phyloP scores from a whole-genome alignment of 1,284 basidiomycete genomes.

The Ceratobasidium sp. region DNA sequence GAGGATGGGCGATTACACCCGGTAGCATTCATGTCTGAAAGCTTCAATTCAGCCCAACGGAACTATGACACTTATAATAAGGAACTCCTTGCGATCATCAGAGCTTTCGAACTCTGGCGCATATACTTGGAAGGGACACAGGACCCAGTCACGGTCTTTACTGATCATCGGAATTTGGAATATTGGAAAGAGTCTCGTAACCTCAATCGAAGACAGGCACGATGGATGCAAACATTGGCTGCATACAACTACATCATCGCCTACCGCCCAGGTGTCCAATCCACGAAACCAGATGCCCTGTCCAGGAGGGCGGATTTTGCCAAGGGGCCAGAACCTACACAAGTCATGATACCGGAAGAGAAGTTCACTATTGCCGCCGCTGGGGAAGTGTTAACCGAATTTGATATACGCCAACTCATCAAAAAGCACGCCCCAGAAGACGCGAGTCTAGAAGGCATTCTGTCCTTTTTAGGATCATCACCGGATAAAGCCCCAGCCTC shows the following conservation, averaged over 20 bases:
- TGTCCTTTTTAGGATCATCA: too few relatives aligned
- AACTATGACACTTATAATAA: slow-evolving; percentile 55
- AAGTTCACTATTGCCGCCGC: too few relatives aligned
- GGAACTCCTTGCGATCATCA: slow-evolving; percentile 47
- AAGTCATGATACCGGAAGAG: too few relatives aligned
- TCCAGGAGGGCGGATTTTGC: background rate
- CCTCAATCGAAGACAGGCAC: slow-evolving; percentile 50
- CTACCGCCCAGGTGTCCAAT: background rate
- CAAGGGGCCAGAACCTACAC: too few relatives aligned
- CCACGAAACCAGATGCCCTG: slow-evolving; percentile 1
- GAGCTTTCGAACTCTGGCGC: slow-evolving; percentile 51
- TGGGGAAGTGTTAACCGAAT: too few relatives aligned
- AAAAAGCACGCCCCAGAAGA: too few relatives aligned
- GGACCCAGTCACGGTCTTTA: slow-evolving; percentile 36
- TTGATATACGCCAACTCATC: too few relatives aligned
- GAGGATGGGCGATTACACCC: slow-evolving; percentile 2
- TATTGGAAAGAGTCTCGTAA: slow-evolving; percentile 5
- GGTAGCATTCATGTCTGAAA: slow-evolving; percentile 33
- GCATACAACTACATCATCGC: slow-evolving; percentile 14
- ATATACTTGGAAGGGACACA: slow-evolving; percentile 50
- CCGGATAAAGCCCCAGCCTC: background rate
- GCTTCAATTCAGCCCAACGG: slow-evolving; percentile 52
- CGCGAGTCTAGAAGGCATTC: too few relatives aligned
- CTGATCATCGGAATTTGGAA: slow-evolving; percentile 20
- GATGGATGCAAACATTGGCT: slow-evolving; percentile 50